Conservation (phyloP, 805 yeast species). For the Ogataea saltuana region DNA sequence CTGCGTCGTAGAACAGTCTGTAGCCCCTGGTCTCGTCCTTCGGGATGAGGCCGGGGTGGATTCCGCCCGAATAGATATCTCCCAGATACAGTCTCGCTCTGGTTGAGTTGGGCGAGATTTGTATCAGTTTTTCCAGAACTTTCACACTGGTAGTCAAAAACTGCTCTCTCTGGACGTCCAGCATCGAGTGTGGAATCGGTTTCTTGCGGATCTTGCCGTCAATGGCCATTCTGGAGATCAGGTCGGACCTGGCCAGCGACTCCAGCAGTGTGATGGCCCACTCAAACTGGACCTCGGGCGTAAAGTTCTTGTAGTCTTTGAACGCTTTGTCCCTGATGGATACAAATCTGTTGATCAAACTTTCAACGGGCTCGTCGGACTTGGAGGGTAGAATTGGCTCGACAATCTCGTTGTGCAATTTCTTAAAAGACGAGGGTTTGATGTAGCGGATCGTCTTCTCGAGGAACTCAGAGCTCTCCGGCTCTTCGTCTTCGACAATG, state of each 20-base stretch:
- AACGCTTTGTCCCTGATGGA: conserved; percentile 35
- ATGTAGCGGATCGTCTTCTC: conserved; percentile 9
- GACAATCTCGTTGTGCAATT: conserved; percentile 28
- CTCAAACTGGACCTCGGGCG: conserved; percentile 56
- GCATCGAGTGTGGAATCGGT: conserved; percentile 43
- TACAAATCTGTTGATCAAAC: conserved; percentile 31
- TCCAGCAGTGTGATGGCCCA: conserved; percentile 63
- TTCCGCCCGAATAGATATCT: conserved; percentile 53
- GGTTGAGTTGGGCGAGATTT: conserved; percentile 47
- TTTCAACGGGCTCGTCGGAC: conserved; percentile 30
- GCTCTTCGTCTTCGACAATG: neutral
- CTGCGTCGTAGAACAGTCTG: conserved; percentile 59
- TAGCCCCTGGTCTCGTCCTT: conserved; percentile 62
- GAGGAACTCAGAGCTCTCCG: too few relatives aligned
- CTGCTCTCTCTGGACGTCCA: conserved; percentile 52
- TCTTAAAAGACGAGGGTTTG: conserved; percentile 22
- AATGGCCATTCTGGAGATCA: conserved; percentile 45
- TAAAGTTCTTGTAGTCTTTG: conserved; percentile 39
- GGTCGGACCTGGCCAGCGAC: conserved; percentile 42
- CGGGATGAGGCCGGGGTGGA: conserved; percentile 49
- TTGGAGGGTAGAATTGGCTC: conserved; percentile 34
- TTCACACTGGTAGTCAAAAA: conserved; percentile 60
- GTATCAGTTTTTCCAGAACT: conserved; percentile 55
- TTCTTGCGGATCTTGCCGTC: conserved; percentile 46
- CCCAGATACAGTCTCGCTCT: conserved; percentile 63